Evolutionary conservation across 441 rosid genomes (phyloP).

Genomic region (Corymbia calophylla): DNA sequence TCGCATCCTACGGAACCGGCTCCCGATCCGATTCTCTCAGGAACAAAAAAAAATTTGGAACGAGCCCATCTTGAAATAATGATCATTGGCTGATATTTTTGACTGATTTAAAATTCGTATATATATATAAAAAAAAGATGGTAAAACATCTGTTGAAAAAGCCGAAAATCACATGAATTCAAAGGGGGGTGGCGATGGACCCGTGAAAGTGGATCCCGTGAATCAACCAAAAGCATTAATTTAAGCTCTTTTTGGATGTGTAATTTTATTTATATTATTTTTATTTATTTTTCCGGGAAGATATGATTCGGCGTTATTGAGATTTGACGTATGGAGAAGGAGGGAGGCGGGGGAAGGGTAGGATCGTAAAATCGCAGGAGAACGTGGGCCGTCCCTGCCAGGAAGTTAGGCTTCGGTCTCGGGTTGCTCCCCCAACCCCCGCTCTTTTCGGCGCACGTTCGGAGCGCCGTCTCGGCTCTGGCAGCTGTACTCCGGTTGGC

Average conservation of each 20-base stretch:
- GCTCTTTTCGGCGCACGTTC: slow-evolving; percentile 2
- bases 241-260: not conserved
- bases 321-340: not conserved
- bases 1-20: not conserved
- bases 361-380: not conserved
- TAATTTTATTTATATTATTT: no score
- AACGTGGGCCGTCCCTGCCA: not conserved
- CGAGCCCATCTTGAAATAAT: not conserved
- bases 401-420: slow-evolving; percentile 9
- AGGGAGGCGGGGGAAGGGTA: not conserved
- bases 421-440: not conserved
- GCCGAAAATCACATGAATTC: not conserved
- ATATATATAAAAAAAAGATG: fast-evolving
- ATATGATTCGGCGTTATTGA: not conserved
- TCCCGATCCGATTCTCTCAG: not conserved
- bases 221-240: not conserved
- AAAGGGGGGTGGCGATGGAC: not conserved
- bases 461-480: slow-evolving; percentile 1
- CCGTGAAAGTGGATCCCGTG: not conserved
- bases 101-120: not conserved
- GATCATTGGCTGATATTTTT: no score
- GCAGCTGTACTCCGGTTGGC: not conserved
- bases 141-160: not conserved
- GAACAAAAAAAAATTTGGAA: not conserved
- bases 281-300: no score